Evolutionary conservation across 208 protist species (phyloP).

Genomic region (Kentomonas sorsogonicus): DNA sequence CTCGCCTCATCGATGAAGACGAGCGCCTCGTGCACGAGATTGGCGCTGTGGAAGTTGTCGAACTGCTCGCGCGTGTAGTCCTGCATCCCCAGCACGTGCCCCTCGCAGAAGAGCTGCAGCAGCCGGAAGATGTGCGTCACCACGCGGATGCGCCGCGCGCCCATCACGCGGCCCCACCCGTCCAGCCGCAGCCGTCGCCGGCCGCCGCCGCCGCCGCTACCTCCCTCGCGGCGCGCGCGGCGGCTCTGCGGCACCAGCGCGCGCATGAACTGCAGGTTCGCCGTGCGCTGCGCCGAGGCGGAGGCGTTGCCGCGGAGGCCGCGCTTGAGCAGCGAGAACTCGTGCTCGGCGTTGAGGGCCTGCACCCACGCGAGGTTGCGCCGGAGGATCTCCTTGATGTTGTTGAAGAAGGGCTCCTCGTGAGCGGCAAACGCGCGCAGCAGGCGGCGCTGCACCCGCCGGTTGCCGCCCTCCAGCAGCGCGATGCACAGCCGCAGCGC

Average conservation of each 20-base stretch:
- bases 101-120: constrained; percentile 92
- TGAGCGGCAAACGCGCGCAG: constrained; percentile 59
- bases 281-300: constrained; percentile 10
- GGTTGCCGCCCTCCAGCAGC: constrained; percentile 76
- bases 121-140: constrained; percentile 72
- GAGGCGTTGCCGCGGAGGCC: constrained; percentile 20
- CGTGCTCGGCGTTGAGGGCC: constrained; percentile 50
- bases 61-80: constrained; percentile 86
- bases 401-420: constrained; percentile 75
- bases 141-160: constrained; percentile 35
- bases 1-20: constrained; percentile 54
- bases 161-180: constrained; percentile 54
- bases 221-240: constrained; percentile 2
- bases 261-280: constrained; percentile 46
- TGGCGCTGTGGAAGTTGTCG: constrained; percentile 75
- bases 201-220: constrained; percentile 2
- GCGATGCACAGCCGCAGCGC: constrained; percentile 53
- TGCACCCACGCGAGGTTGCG: constrained; percentile 38
- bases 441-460: constrained; percentile 43
- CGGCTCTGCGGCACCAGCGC: constrained; percentile 24
- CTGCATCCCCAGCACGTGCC: constrained; percentile 82
- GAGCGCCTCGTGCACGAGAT: constrained; percentile 78
- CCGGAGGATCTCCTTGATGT: constrained; percentile 48
- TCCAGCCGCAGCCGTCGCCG: constrained; percentile 14
- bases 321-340: constrained; percentile 57